phyloP scores from a whole-genome alignment of 2,329 filamentous ascomycete genomes.

The Colletotrichum sp. region DNA sequence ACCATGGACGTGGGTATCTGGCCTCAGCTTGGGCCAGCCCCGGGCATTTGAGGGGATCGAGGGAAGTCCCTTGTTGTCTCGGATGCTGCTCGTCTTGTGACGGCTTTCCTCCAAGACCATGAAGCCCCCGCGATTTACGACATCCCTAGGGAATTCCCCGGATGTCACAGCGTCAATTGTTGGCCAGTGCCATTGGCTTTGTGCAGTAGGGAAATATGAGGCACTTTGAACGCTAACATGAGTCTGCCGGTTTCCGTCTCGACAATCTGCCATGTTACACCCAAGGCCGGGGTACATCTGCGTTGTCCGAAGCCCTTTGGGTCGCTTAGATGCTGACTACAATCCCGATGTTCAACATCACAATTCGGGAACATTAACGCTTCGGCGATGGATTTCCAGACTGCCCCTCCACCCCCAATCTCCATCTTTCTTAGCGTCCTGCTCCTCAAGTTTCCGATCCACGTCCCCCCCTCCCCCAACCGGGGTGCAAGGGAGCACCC shows the following conservation, averaged over 20 bases:
- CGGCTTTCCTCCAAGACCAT: not conserved
- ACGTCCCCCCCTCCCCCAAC: conserved; percentile 2
- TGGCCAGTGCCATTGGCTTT: not conserved
- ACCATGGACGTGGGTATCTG: not conserved
- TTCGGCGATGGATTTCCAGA: not conserved
- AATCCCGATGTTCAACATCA: not conserved
- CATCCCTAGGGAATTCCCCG: not conserved
- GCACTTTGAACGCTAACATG: no score
- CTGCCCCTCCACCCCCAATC: conserved; percentile 4
- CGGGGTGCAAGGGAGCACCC: conserved; percentile 5
- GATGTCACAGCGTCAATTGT: not conserved
- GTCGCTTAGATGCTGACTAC: not conserved
- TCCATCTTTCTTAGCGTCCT: conserved; percentile 12
- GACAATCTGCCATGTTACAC: not conserved
- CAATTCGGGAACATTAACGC: not conserved
- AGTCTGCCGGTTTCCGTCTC: not conserved
- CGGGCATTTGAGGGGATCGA: not conserved
- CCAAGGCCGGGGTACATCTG: not conserved
- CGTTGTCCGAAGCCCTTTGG: not conserved
- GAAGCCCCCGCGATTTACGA: not conserved
- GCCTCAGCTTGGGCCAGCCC: not conserved
- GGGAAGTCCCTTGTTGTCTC: conserved; percentile 10
- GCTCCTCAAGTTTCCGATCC: conserved; percentile 7
- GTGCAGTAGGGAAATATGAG: not conserved
- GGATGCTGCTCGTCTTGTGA: conserved; percentile 5